phyloP scores from a whole-genome alignment of 345 rosid species.

The Physaria fendleri region DNA sequence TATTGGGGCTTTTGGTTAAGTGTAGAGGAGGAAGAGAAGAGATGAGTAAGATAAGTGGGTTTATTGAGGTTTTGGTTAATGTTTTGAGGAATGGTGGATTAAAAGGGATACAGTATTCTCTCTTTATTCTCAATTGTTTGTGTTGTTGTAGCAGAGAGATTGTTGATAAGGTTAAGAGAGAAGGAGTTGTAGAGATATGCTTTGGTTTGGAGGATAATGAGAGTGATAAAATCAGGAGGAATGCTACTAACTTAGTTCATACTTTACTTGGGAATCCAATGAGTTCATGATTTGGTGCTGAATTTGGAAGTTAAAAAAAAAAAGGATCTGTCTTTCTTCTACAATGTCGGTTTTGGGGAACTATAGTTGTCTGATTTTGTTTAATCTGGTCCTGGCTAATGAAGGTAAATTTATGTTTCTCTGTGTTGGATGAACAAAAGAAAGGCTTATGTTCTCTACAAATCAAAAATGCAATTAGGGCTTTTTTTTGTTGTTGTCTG shows the following conservation, averaged over 20 bases:
- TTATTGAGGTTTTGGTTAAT: constrained; percentile 51
- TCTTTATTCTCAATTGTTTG: constrained; percentile 59
- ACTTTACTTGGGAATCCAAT: constrained; percentile 41
- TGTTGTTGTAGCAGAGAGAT: constrained; percentile 49
- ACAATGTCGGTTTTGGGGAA: not conserved
- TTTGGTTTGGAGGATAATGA: constrained; percentile 59
- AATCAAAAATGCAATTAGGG: constrained; percentile 16
- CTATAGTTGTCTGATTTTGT: constrained; percentile 14
- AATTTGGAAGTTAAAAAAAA: not conserved
- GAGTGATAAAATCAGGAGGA: constrained; percentile 74
- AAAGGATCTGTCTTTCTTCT: not conserved
- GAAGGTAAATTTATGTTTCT: constrained; percentile 38
- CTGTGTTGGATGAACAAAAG: constrained; percentile 48
- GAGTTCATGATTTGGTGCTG: constrained; percentile 18
- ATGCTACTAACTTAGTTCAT: constrained; percentile 57
- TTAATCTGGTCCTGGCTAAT: constrained; percentile 7
- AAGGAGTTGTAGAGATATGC: constrained; percentile 63
- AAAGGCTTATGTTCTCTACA: constrained; percentile 35
- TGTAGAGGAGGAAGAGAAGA: constrained; percentile 85
- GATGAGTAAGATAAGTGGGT: constrained; percentile 50
- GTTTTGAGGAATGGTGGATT: constrained; percentile 54
- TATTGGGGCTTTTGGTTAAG: constrained; percentile 74
- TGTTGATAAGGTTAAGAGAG: constrained; percentile 39
- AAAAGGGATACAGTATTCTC: constrained; percentile 64
- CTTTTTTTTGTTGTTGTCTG: constrained; percentile 30